These are phyloP conservation scores for Filobasidium floriforme DNA, from an alignment of 768 basidiomycete genomes.

Conservation along the genomic window DNA sequence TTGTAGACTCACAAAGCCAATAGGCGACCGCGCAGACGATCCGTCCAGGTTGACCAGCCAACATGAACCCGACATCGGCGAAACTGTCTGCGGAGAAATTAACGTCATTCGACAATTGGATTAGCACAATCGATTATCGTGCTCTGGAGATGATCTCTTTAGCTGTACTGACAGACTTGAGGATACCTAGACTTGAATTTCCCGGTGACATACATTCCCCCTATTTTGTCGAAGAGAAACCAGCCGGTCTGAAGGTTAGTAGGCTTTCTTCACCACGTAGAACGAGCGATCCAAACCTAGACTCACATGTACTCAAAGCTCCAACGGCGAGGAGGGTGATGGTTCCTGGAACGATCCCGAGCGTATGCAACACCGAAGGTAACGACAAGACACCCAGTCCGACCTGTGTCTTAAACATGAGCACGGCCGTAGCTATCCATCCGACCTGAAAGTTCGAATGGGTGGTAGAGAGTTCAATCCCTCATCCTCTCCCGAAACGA, in stretches of 20 bases:
- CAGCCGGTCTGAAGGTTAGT: too few species aligned
- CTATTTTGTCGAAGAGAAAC: not conserved
- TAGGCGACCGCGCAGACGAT: constrained; percentile 13
- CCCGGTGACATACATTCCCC: constrained; percentile 1
- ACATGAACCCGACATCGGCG: constrained; percentile 17
- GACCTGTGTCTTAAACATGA: constrained; percentile 15
- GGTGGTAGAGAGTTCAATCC: too few species aligned
- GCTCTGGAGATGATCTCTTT: not conserved
- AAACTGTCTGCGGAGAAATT: constrained; percentile 4
- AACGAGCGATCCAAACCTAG: too few species aligned
- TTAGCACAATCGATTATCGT: too few species aligned
- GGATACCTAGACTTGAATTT: constrained; percentile 13
- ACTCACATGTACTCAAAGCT: not conserved
- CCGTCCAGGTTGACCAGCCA: constrained; percentile 2
- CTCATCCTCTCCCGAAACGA: not conserved
- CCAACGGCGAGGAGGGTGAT: not conserved
- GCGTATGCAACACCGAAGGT: not conserved
- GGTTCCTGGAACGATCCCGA: constrained; percentile 13
- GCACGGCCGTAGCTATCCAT: constrained; percentile 8
- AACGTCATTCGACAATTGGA: too few species aligned
- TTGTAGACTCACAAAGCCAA: constrained; percentile 10
- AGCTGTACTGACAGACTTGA: not conserved
- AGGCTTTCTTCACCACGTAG: too few species aligned
- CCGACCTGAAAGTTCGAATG: not conserved
- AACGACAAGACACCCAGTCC: constrained; percentile 7